Percentiles rank a stretch among this genome's conserved stretches.
These are phyloP conservation scores for Pseudonitzschia pungens DNA, from an alignment of 108 stramenopile genomes.

Conservation along the genomic window DNA sequence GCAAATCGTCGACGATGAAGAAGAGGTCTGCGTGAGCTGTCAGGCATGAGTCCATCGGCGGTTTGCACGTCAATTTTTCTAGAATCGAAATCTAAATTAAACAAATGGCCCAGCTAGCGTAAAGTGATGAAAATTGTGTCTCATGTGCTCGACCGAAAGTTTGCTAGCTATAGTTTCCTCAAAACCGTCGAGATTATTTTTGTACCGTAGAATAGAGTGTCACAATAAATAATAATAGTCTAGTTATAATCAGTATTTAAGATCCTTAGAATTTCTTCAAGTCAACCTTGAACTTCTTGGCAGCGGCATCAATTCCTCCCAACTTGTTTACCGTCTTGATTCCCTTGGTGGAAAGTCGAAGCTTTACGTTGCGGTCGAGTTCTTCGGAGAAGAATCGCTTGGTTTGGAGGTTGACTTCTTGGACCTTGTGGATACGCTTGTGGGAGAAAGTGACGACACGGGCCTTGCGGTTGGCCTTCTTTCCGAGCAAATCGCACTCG, in stretches of 20 bases:
- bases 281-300: constrained; percentile 91
- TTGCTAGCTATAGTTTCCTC: too few relatives aligned
- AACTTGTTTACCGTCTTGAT: constrained; percentile 95
- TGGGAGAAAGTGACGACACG: constrained; percentile 94
- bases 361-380: constrained; percentile 72
- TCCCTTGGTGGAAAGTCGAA: constrained; percentile 93
- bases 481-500: constrained; percentile 88
- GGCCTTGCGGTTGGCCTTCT: constrained; percentile 91
- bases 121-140: neutral
- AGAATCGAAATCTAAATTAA: neutral
- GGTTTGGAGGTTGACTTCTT: constrained; percentile 91
- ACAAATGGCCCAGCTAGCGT: too few relatives aligned
- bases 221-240: neutral
- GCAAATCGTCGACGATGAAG: constrained; percentile 13
- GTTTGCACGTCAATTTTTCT: too few relatives aligned
- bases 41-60: constrained; percentile 27
- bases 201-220: neutral
- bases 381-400: constrained; percentile 86
- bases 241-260: neutral
- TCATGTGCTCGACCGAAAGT: neutral
- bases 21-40: constrained; percentile 34
- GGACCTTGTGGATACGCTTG: constrained; percentile 92
- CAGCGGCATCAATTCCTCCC: constrained; percentile 89
- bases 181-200: too few relatives aligned
- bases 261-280: constrained; percentile 77